Percentiles rank a stretch among this genome's conserved stretches.
Evolutionary conservation across 768 basidiomycete species (phyloP).

Genomic region (Paxillus ammoniavirescens): DNA sequence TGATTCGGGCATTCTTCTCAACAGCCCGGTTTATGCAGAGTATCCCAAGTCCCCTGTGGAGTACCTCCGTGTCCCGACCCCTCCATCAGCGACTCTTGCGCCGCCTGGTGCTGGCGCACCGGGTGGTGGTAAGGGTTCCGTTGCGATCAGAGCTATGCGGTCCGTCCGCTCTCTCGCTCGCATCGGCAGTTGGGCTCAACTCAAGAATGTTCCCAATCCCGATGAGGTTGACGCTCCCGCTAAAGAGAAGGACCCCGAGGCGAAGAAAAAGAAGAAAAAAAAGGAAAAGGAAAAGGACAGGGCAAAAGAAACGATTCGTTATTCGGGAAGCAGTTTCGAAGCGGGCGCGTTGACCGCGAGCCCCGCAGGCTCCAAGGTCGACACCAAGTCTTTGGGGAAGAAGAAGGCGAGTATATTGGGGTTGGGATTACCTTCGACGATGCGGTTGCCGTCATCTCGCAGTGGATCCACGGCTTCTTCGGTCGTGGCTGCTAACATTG

Average conservation of each 20-base stretch:
- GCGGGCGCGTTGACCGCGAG: constrained; percentile 52
- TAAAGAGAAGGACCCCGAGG: constrained; percentile 30
- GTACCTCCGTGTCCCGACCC: constrained; percentile 18
- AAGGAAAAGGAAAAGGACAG: constrained; percentile 36
- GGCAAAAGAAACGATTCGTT: constrained; percentile 36
- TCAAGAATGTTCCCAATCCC: constrained; percentile 39
- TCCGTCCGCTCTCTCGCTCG: constrained; percentile 71
- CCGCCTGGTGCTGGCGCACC: constrained; percentile 29
- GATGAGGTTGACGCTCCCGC: constrained; percentile 23
- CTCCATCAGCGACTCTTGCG: constrained; percentile 32
- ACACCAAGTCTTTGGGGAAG: constrained; percentile 40
- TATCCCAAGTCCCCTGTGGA: constrained; percentile 13
- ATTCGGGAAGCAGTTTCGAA: constrained; percentile 67
- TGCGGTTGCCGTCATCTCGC: constrained; percentile 41
- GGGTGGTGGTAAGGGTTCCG: constrained; percentile 49
- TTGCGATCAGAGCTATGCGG: constrained; percentile 76
- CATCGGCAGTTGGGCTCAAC: constrained; percentile 70
- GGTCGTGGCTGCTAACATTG: constrained; percentile 14
- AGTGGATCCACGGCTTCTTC: constrained; percentile 38
- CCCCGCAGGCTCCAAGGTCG: constrained; percentile 23
- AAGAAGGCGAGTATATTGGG: constrained; percentile 65
- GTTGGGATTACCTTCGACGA: constrained; percentile 57
- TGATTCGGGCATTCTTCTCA: constrained; percentile 39
- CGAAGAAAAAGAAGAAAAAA: constrained; percentile 38
- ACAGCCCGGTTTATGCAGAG: constrained; percentile 17